Evolutionary conservation across 345 rosid genomes (phyloP).

Genomic region (Orychophragmus violaceus): DNA sequence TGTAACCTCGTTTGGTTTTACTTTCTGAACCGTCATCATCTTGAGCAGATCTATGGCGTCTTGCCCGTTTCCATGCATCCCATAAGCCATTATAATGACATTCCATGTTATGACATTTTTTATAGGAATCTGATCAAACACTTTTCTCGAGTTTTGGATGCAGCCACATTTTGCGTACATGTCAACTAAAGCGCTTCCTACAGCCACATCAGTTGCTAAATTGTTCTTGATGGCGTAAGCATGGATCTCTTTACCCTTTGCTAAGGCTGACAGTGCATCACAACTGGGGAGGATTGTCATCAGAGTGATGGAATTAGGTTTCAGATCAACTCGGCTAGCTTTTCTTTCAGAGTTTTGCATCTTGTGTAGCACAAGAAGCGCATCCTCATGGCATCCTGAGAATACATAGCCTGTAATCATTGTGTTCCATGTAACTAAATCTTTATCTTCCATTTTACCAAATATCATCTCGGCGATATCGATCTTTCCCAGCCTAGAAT

Average conservation of each 20-base stretch:
- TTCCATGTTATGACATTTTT: slow-evolving; percentile 83
- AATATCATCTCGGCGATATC: slow-evolving; percentile 53
- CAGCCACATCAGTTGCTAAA: slow-evolving; percentile 64
- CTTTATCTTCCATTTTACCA: slow-evolving; percentile 54
- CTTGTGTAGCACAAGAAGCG: slow-evolving; percentile 51
- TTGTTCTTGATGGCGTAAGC: slow-evolving; percentile 68
- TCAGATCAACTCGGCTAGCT: slow-evolving; percentile 24
- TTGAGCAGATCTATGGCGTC: slow-evolving; percentile 61
- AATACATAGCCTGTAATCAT: slow-evolving; percentile 67
- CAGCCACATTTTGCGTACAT: slow-evolving; percentile 93
- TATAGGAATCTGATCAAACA: slow-evolving; percentile 56
- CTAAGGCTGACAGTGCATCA: slow-evolving; percentile 64
- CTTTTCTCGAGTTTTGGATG: slow-evolving; percentile 48
- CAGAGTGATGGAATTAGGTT: slow-evolving; percentile 75
- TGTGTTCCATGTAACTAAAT: slow-evolving; percentile 85
- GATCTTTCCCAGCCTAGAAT: slow-evolving; percentile 63
- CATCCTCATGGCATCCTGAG: slow-evolving; percentile 47
- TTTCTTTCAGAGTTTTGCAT: slow-evolving; percentile 49
- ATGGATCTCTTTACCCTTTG: slow-evolving; percentile 87
- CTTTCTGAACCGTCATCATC: slow-evolving; percentile 39
- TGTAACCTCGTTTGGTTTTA: slow-evolving; percentile 73
- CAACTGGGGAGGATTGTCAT: slow-evolving; percentile 86
- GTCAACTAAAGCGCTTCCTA: slow-evolving; percentile 88
- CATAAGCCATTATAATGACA: slow-evolving; percentile 84
- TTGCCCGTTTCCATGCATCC: slow-evolving; percentile 80